Evolutionary conservation across 768 basidiomycete species (phyloP).

Genomic region (Gymnopilus dilepis): DNA sequence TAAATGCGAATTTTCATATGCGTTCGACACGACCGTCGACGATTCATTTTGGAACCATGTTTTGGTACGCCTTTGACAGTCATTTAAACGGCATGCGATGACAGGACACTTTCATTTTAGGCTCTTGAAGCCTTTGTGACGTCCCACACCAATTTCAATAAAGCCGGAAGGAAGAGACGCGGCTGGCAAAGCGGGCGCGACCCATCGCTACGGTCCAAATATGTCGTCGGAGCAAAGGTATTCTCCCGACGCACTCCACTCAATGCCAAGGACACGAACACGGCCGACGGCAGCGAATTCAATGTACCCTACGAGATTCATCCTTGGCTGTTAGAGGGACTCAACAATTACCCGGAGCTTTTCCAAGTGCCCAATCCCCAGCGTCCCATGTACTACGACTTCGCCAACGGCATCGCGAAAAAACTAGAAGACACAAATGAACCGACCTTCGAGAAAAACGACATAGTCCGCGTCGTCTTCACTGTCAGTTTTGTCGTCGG

Average conservation of each 20-base stretch:
- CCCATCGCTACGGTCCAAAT: not conserved
- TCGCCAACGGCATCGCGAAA: not conserved
- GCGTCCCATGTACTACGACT: not conserved
- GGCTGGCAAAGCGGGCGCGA: not conserved
- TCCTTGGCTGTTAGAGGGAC: not conserved
- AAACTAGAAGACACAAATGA: not conserved
- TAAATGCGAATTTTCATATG: not conserved
- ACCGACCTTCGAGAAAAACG: not conserved
- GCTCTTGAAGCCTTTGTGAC: not conserved
- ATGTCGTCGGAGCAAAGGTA: not conserved
- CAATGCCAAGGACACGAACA: not conserved
- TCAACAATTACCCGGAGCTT: not conserved
- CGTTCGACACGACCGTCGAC: not conserved
- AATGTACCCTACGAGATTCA: not conserved
- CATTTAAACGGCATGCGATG: too few species aligned
- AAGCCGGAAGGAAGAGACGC: not conserved
- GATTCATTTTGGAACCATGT: not conserved
- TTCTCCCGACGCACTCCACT: not conserved
- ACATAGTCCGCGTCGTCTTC: not conserved
- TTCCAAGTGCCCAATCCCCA: not conserved
- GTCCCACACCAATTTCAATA: not conserved
- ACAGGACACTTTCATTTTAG: not conserved
- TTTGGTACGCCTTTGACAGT: not conserved
- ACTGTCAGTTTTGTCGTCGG: not conserved
- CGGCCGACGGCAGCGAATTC: not conserved